A percentile compares a stretch with the other conserved stretches of the same genome.
Conservation (phyloP, 2,329 filamentous ascomycete species). For the Tolypocladium ophioglossoides region DNA sequence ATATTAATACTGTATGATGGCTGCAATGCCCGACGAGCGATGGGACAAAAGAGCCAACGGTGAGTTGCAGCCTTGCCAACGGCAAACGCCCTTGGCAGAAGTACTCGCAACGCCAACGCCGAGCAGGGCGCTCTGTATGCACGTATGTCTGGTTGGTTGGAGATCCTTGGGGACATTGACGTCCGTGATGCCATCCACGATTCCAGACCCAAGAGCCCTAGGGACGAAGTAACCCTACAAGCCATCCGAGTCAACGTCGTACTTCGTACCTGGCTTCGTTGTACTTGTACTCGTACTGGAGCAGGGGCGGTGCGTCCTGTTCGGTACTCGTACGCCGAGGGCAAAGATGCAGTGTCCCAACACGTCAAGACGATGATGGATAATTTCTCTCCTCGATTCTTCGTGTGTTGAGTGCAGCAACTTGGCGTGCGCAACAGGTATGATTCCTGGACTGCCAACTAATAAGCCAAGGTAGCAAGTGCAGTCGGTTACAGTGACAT, state of each 20-base stretch:
- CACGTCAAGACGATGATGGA: no score
- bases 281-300: neutral
- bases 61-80: neutral
- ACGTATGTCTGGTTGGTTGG: neutral
- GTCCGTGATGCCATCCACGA: neutral
- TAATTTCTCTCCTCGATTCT: neutral
- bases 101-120: neutral
- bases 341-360: no score
- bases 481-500: neutral
- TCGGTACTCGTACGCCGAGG: neutral
- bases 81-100: neutral
- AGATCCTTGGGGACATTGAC: neutral
- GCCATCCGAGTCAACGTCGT: neutral
- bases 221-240: no score
- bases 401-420: no score
- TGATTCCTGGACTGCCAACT: neutral
- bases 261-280: neutral
- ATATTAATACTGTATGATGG: neutral
- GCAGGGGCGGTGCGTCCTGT: neutral
- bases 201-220: no score
- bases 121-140: neutral
- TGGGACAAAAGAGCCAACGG: neutral
- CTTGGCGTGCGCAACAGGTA: neutral
- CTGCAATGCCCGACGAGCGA: neutral
- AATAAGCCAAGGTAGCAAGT: neutral